These are phyloP conservation scores for Zizania latifolia DNA, from an alignment of 176 grass and related monocot species.

Conservation along the genomic window DNA sequence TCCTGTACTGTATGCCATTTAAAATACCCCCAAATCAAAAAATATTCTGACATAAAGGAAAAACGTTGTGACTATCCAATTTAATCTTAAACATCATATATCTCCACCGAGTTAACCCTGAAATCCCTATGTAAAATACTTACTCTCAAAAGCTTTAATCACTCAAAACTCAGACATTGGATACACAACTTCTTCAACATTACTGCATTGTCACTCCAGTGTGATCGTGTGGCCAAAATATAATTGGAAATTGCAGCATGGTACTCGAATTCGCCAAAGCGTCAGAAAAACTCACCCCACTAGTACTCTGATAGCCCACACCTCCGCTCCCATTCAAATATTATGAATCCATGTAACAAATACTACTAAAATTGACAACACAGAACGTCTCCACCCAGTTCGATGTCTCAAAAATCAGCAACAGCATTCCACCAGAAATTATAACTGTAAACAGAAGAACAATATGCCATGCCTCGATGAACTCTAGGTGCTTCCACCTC, in stretches of 20 bases:
- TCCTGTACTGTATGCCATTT: too few species aligned
- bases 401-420: background rate
- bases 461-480: too few species aligned
- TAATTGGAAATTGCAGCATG: background rate
- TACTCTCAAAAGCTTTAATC: background rate
- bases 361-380: background rate
- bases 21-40: too few species aligned
- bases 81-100: background rate
- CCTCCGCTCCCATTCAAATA: background rate
- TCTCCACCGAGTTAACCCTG: background rate
- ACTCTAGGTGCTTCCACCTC: too few species aligned
- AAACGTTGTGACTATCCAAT: background rate
- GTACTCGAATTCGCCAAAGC: background rate
- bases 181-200: background rate
- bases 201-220: background rate
- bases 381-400: background rate
- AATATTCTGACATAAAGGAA: too few species aligned
- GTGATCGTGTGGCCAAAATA: background rate
- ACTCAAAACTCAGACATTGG: too few species aligned
- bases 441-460: too few species aligned
- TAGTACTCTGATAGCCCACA: too few species aligned
- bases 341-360: background rate
- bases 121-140: background rate
- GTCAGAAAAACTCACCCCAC: background rate
- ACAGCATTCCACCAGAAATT: background rate